Evolutionary conservation across 2,329 filamentous ascomycete genomes (phyloP), one percentile per base, ranked within the genome.

Genomic region (Aphanoascus verrucosus): DNA sequence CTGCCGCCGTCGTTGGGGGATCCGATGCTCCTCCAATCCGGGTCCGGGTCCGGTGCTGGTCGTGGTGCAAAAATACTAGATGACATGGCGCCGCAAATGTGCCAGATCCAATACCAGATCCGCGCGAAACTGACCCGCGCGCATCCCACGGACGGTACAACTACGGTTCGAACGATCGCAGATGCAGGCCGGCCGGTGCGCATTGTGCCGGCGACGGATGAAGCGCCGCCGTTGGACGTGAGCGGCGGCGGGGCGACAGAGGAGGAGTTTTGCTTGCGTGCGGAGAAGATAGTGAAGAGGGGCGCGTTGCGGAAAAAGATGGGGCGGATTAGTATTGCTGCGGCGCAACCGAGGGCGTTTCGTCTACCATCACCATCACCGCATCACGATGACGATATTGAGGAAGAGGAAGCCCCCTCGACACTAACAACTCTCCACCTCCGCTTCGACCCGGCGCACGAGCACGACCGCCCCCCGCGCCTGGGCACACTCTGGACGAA

Each of bases 1-100:
- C 71, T 84, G 0, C 82, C 82, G 1, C 82, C 82, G 2, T 81
- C 76, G 23, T 67, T 84, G 17, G 82, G 82, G 11, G 81, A 83
- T 54, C 69, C 75, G 7, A 74, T 76, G 60, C 64, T 77, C n/a
- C n/a, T n/a, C n/a, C n/a, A n/a, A n/a, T n/a, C n/a, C n/a, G n/a
- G n/a, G n/a, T n/a, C n/a, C n/a, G n/a, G n/a, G n/a, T n/a, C n/a
- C n/a, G n/a, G n/a, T n/a, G 70, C 73, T 44, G 72, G 72, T 20
- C 71, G 74, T 56, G 76, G 76, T 8, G 72, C 70, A 35, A 67
- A 67, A 2, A 63, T 79, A 15, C 69, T 80, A 40, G 80, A 85
- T 61, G 82, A 85, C 59, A 69, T 84, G 62, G 71, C 78, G 1
- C 82, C 82, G 0, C 74, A 80, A 7, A 84, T 84, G 81, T 71